Base-by-base conservation (phyloP, 306 rosid genomes). In the Urtica urens region DNA sequence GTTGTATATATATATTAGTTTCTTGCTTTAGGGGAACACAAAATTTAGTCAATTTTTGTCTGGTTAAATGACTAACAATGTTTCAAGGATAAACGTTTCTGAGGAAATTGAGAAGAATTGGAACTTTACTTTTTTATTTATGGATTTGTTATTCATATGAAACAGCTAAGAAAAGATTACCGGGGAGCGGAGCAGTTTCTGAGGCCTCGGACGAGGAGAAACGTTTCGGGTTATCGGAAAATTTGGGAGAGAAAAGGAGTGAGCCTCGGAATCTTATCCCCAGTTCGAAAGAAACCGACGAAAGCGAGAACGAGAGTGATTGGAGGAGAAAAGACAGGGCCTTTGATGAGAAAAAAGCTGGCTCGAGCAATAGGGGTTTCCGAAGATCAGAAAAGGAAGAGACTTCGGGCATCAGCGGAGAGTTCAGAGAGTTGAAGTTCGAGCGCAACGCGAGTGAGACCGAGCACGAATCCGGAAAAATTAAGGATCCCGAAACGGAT, bases 151-250 rank as follows among this genome's bases (percentile, higher is more conserved):
- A n/a, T 46, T 9, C 18, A 16, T 24, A 30, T 63, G 47, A 33
- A 55, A 23, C 72, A 73, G 69, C 60, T 5, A 73, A 69, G 62
- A 60, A 57, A 60, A 58, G 54, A 37, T 59, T 25, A 33, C 23
- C 45, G 3, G 45, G 41, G 30, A 52, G 14, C 40, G 69, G 25
- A 40, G 47, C 23, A 29, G 15, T 23, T 24, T 19, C 46, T 14
- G 57, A 38, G 7, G 53, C 23, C 27, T 54, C 62, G 31, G 67
- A 23, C 33, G 64, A 51, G 51, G 57, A 51, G 45, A 62, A 7
- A 31, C 39, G 47, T 37, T 30, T 15, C 27, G 49, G 47, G 60
- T 38, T 40, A 26, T 44, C 23, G 28, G 68, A 65, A 33, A 73
- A 64, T 21, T 50, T 44, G 29, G 71, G 43, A 59, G 66, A 70